A percentile compares a stretch with the other conserved stretches of the same genome.
Conservation (phyloP, 2,329 filamentous ascomycete species). For the Myriosclerotinia duriaeana region DNA sequence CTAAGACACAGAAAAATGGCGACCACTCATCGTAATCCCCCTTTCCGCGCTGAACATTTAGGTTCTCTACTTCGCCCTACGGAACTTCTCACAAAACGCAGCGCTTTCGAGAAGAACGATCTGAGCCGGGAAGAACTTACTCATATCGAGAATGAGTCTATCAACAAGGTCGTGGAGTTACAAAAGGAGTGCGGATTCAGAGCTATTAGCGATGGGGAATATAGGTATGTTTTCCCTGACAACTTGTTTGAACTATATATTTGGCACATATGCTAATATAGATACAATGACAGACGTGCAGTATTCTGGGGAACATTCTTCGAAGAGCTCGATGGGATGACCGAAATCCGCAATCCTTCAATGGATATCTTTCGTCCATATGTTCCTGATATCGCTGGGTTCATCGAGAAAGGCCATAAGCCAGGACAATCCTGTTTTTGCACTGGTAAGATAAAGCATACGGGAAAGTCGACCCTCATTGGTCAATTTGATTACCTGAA, state of each 20-base stretch:
- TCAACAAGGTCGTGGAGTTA: slow-evolving; percentile 57
- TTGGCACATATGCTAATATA: not conserved
- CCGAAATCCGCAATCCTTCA: slow-evolving; percentile 36
- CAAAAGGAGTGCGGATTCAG: slow-evolving; percentile 58
- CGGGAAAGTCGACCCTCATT: slow-evolving; percentile 47
- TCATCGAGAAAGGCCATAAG: slow-evolving; percentile 47
- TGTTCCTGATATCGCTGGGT: slow-evolving; percentile 45
- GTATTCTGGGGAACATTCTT: slow-evolving; percentile 40
- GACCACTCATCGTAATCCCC: slow-evolving; percentile 38
- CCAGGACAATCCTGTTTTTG: slow-evolving; percentile 49
- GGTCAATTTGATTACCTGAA: slow-evolving; percentile 62
- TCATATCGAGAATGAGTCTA: slow-evolving; percentile 55
- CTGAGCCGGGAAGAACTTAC: slow-evolving; percentile 45
- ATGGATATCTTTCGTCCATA: slow-evolving; percentile 44
- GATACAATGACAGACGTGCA: slow-evolving; percentile 29
- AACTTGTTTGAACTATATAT: not conserved
- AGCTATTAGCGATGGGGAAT: slow-evolving; percentile 61
- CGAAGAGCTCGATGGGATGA: slow-evolving; percentile 35
- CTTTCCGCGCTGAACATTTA: slow-evolving; percentile 64
- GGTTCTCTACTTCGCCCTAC: slow-evolving; percentile 63
- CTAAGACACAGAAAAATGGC: slow-evolving; percentile 23
- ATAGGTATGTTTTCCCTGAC: slow-evolving; percentile 28
- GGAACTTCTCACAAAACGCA: slow-evolving; percentile 55
- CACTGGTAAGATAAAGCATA: slow-evolving; percentile 50
- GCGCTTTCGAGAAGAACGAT: slow-evolving; percentile 53